Base-by-base conservation (phyloP, 768 basidiomycete genomes). In the Pholiota conissans region DNA sequence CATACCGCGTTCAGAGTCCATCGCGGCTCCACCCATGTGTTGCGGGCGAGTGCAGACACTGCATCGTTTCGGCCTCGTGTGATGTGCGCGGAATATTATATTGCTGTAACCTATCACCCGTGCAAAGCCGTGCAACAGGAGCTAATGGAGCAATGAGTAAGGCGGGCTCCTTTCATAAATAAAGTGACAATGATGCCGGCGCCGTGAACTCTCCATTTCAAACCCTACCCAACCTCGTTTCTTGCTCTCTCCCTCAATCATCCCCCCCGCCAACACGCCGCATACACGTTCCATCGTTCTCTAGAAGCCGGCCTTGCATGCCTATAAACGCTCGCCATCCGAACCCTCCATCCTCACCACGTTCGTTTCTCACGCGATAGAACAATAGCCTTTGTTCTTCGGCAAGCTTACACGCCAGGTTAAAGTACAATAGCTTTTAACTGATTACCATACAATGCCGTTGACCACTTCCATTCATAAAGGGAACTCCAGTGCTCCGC, bases 401-500 rank as follows among this genome's bases (percentile, higher is more conserved):
- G 63, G 53, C 56, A 55, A 59, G 47, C 37, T 29, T 45, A 45
- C n/a, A 45, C 61, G 49, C 52, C 57, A 46, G 52, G 58, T 60
- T 42, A 60, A 39, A 67, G 59, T 60, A 67, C 65, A 69, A 69
- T 67, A 40, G 18, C 40, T 28, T 46, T 46, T n/a, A n/a, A 20
- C 49, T 22, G 10, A 13, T 34, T 47, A 22, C 28, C 20, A 32
- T 20, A 30, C 20, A 46, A 46, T 46, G 28, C 11, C 37, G 32
- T 52, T 49, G 47, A 52, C 58, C 11, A 47, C 46, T 34, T 52
- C 32, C 47, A 46, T 37, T 37, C 51, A 29, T 60, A 62, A 61
- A 60, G 61, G 49, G 61, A 56, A 59, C 39, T 34, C 34, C 48
- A 55, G 37, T 34, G 49, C 53, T 58, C 42, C 56, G 34, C 52